Percentiles rank a stretch among this genome's conserved stretches.
phyloP scores from a whole-genome alignment of 2,329 filamentous ascomycete genomes.

The Claviceps sp. region DNA sequence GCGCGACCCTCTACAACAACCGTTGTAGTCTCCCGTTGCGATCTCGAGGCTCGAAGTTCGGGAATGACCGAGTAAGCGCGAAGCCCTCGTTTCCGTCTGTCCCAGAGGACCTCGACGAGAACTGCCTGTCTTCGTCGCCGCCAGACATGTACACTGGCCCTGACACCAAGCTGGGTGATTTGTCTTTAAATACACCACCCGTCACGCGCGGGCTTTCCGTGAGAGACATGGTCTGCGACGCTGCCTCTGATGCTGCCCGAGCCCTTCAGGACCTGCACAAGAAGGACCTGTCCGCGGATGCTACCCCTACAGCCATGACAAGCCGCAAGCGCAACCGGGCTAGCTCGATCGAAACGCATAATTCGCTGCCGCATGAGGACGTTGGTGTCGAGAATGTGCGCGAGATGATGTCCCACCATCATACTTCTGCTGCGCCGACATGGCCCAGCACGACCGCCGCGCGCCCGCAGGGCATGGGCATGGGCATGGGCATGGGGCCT shows the following conservation, averaged over 20 bases:
- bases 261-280: constrained; percentile 49
- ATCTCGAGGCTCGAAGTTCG: constrained; percentile 46
- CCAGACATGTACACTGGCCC: constrained; percentile 44
- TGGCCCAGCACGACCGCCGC: constrained; percentile 25
- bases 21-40: constrained; percentile 45
- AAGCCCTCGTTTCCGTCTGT: constrained; percentile 42
- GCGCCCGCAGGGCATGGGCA: constrained; percentile 15
- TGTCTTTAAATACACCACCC: constrained; percentile 35
- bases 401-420: constrained; percentile 37
- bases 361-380: constrained; percentile 50
- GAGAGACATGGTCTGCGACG: constrained; percentile 28
- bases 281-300: constrained; percentile 27
- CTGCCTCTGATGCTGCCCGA: constrained; percentile 40
- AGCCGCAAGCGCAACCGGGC: constrained; percentile 47
- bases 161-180: constrained; percentile 36
- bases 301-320: constrained; percentile 21
- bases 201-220: constrained; percentile 32
- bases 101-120: constrained; percentile 41
- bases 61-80: constrained; percentile 40
- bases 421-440: constrained; percentile 13
- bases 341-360: constrained; percentile 45
- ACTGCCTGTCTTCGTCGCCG: constrained; percentile 36
- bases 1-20: constrained; percentile 34
- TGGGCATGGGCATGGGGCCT: constrained; percentile 8
- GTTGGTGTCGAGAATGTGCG: constrained; percentile 29